phyloP scores from a whole-genome alignment of 306 rosid genomes.

The Medicago ruthenica region DNA sequence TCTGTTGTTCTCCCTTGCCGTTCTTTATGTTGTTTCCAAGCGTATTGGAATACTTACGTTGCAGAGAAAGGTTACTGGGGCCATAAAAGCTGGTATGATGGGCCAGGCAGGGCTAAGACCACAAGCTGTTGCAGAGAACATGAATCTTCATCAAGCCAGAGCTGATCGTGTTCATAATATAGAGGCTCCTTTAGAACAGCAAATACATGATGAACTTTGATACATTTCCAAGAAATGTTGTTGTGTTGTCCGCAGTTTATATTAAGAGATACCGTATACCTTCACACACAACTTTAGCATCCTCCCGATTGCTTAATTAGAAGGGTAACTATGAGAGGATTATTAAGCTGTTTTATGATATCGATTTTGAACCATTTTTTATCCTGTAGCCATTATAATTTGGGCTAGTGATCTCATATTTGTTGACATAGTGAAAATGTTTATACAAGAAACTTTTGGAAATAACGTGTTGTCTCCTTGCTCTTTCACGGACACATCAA shows the following conservation, averaged over 20 bases:
- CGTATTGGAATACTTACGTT: constrained; percentile 71
- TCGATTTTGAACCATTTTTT: background rate
- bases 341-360: constrained; percentile 15
- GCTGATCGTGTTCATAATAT: constrained; percentile 48
- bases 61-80: constrained; percentile 78
- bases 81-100: constrained; percentile 77
- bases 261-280: constrained; percentile 10
- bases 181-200: constrained; percentile 57
- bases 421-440: background rate
- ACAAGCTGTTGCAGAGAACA: constrained; percentile 54
- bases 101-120: constrained; percentile 60
- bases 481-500: too few species aligned
- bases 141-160: constrained; percentile 56
- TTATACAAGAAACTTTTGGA: background rate
- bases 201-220: constrained; percentile 76
- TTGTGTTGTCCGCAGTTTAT: background rate
- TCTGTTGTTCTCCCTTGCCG: constrained; percentile 74
- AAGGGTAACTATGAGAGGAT: constrained; percentile 10
- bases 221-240: constrained; percentile 5
- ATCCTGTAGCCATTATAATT: background rate
- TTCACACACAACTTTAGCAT: constrained; percentile 16
- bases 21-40: constrained; percentile 86
- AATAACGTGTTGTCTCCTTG: too few species aligned
- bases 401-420: background rate
- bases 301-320: constrained; percentile 4